phyloP scores from a whole-genome alignment of 2,329 filamentous ascomycete species.

The Apiospora kogelbergensis region DNA sequence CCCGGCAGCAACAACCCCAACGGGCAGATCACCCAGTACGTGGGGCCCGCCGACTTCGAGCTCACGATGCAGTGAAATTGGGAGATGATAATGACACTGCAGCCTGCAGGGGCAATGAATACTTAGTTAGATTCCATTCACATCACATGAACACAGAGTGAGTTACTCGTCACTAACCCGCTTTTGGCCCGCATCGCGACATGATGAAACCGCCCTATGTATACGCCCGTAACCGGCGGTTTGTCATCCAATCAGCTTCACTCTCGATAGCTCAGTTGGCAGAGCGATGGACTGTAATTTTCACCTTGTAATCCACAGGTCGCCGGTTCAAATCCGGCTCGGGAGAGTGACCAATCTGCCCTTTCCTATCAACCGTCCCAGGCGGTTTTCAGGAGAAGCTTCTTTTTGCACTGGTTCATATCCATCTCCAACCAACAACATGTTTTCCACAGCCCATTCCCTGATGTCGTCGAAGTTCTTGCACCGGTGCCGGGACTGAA shows the following conservation, averaged over 20 bases:
- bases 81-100: background rate
- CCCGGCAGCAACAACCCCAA: constrained; percentile 4
- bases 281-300: constrained; percentile 13
- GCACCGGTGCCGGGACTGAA: constrained; percentile 60
- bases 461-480: constrained; percentile 55
- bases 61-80: background rate
- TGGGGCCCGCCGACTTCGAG: background rate
- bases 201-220: background rate
- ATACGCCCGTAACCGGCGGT: background rate
- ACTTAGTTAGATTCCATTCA: background rate
- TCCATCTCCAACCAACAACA: no score
- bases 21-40: constrained; percentile 5
- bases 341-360: constrained; percentile 4
- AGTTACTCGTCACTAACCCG: background rate
- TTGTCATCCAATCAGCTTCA: background rate
- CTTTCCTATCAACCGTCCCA: background rate
- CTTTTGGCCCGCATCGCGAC: no score
- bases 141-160: no score
- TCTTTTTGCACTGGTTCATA: background rate
- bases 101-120: background rate
- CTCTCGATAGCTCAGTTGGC: constrained; percentile 12
- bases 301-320: constrained; percentile 8
- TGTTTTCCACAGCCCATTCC: constrained; percentile 56
- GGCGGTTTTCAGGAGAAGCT: background rate
- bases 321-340: constrained; percentile 13